Base-by-base conservation (phyloP, 805 yeast species). In the Myxozyma neotropica region DNA sequence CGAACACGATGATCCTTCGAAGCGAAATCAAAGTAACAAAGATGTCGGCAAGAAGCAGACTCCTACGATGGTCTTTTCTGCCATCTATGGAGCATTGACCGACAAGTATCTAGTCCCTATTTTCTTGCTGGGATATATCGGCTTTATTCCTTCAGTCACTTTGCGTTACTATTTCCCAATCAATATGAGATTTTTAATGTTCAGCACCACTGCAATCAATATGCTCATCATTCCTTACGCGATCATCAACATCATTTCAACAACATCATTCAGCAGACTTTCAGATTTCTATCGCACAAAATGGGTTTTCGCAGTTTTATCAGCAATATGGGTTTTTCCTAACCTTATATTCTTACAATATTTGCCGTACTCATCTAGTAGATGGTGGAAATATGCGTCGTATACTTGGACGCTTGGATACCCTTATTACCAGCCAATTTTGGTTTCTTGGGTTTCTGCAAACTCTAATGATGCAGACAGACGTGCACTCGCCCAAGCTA, bases 401-500 rank as follows among this genome's bases (percentile, higher is more conserved):
- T 51, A 42, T 31, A 61, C 68, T 0, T 61, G 77, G 29, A 65
- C 76, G 17, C 71, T 82, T 31, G 80, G 79, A 29, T 75, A 78
- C 38, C 81, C 84, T 0, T 77, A 78, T 51, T 73, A 78, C 24
- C 83, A 82, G 72, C 82, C 87, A 0, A 72, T 85, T 50, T 72
- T 80, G 58, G 84, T 83, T 23, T 74, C 82, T 17, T 82, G 88
- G 84, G 79, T 83, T 58, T 84, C 90, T 0, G 71, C 81, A 26
- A 85, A 85, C 67, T 78, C 88, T 10, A 81, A 83, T 69, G 77
- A 86, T 1, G 86, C 86, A 27, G 73, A 85, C 23, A 74, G 82
- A 2, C 76, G 92, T 64, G 81, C 90, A 0, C 84, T 86, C 3
- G 79, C 86, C 19, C 82, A 88, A 0, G 83, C 90, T 0, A 61